These are phyloP conservation scores for Pyropia yezoensis DNA, from an alignment of 23 red algal genomes.

Conservation along the genomic window DNA sequence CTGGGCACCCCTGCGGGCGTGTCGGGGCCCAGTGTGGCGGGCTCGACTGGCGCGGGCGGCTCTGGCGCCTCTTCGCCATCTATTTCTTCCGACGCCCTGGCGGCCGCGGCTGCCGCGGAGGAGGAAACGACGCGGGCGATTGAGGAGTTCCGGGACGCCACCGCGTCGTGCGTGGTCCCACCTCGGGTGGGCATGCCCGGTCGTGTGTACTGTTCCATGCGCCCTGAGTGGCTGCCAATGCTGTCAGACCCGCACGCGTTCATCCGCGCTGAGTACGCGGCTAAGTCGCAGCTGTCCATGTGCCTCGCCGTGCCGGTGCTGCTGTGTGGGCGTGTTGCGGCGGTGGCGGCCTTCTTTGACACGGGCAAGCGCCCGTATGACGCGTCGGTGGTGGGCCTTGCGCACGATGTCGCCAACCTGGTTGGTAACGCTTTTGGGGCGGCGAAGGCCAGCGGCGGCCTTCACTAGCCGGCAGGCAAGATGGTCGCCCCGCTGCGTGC, in stretches of 20 bases:
- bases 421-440: slow-evolving; percentile 43
- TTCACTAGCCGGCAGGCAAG: too few species aligned
- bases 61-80: too few species aligned
- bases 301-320: slow-evolving; percentile 55
- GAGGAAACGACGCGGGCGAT: too few species aligned
- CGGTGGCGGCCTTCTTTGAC: slow-evolving; percentile 55
- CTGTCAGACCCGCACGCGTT: slow-evolving; percentile 49
- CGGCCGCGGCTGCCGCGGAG: too few species aligned
- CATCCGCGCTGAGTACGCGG: slow-evolving; percentile 39
- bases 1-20: too few species aligned
- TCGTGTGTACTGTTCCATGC: slow-evolving; percentile 28
- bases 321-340: slow-evolving; percentile 44
- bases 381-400: slow-evolving; percentile 11
- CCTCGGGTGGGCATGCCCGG: slow-evolving; percentile 38
- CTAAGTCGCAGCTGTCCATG: slow-evolving; percentile 16
- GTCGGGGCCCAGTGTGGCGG: too few species aligned
- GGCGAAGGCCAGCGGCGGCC: too few species aligned
- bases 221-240: slow-evolving; percentile 45
- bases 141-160: not conserved
- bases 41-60: too few species aligned
- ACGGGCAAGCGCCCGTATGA: slow-evolving; percentile 37
- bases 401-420: slow-evolving; percentile 26
- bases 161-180: slow-evolving; percentile 7
- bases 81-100: too few species aligned
- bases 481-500: too few species aligned